Percentiles rank a stretch among this genome's conserved stretches.
These are phyloP conservation scores for Liquidambar formosana DNA, from an alignment of 164 flowering plant genomes.

Conservation along the genomic window DNA sequence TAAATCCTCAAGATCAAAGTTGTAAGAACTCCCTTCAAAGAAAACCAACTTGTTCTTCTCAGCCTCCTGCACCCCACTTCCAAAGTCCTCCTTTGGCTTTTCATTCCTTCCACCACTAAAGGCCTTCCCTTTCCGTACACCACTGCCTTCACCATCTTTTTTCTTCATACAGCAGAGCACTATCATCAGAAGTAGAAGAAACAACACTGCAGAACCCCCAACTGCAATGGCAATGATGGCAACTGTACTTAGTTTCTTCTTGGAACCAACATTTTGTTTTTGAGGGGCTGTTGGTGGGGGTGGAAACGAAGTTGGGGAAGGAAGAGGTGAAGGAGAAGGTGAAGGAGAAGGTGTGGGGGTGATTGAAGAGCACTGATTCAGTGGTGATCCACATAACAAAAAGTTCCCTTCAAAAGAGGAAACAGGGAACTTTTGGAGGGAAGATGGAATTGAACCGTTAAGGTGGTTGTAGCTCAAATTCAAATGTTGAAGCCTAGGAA, in stretches of 20 bases:
- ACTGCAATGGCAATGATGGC: slow-evolving; percentile 58
- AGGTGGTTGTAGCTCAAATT: slow-evolving; percentile 53
- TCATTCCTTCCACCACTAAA: slow-evolving; percentile 46
- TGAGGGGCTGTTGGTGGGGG: slow-evolving; percentile 28
- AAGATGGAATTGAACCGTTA: slow-evolving; percentile 49
- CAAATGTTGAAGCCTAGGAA: slow-evolving; percentile 33
- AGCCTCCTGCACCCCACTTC: slow-evolving; percentile 77
- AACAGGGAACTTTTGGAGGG: slow-evolving; percentile 39
- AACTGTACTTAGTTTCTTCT: slow-evolving; percentile 41
- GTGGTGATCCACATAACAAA: slow-evolving; percentile 49
- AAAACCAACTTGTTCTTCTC: slow-evolving; percentile 71
- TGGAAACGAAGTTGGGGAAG: slow-evolving; percentile 22
- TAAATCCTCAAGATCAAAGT: slow-evolving; percentile 69
- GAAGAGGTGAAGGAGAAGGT: slow-evolving; percentile 23
- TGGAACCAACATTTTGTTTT: slow-evolving; percentile 15
- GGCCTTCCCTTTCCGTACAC: slow-evolving; percentile 40
- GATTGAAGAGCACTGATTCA: slow-evolving; percentile 47
- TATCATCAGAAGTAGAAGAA: slow-evolving; percentile 33
- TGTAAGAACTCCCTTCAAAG: slow-evolving; percentile 49
- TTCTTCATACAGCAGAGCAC: slow-evolving; percentile 44
- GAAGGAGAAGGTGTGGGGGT: slow-evolving; percentile 51
- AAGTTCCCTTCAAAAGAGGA: slow-evolving; percentile 52
- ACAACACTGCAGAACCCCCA: slow-evolving; percentile 48
- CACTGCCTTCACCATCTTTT: slow-evolving; percentile 25
- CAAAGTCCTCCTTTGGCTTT: slow-evolving; percentile 67